Percentiles rank a stretch among this genome's conserved stretches.
Conservation (phyloP, 768 basidiomycete genomes). For the Calocybe gangraenosa region DNA sequence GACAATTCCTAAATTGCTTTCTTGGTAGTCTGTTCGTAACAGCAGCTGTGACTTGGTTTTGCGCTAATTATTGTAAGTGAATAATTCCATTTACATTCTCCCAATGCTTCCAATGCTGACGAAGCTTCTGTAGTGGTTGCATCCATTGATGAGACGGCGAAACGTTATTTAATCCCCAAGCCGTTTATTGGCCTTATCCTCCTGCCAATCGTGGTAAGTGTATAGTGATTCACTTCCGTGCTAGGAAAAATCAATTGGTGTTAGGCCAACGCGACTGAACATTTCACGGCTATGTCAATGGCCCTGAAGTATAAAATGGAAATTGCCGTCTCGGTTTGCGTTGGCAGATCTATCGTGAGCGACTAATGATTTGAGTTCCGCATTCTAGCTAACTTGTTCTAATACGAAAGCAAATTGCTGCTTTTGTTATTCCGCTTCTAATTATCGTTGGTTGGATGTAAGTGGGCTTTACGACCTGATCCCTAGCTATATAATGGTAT, state of each 20-base stretch:
- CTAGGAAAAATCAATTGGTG: too few relatives aligned
- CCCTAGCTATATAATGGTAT: constrained; percentile 5
- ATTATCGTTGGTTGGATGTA: constrained; percentile 88
- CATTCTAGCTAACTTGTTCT: background rate
- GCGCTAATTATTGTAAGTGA: constrained; percentile 77
- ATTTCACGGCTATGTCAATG: constrained; percentile 86
- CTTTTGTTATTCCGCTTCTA: constrained; percentile 82
- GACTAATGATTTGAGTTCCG: background rate
- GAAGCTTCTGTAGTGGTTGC: constrained; percentile 58
- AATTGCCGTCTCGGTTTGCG: constrained; percentile 74
- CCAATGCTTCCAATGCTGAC: background rate
- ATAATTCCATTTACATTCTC: constrained; percentile 7
- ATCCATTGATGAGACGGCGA: constrained; percentile 88
- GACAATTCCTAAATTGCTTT: background rate
- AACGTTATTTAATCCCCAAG: constrained; percentile 76
- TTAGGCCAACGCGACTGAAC: constrained; percentile 84
- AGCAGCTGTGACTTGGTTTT: constrained; percentile 82
- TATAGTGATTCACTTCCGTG: background rate
- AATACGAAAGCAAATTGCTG: constrained; percentile 71
- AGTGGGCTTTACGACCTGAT: constrained; percentile 26
- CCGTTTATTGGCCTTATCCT: constrained; percentile 84
- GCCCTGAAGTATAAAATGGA: constrained; percentile 68
- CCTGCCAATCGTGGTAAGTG: constrained; percentile 77
- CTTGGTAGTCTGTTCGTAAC: constrained; percentile 55
- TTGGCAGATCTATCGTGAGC: constrained; percentile 78